A percentile compares a stretch with the other conserved stretches of the same genome.
These are phyloP conservation scores for Mycena belliarum DNA, from an alignment of 768 basidiomycete genomes.

Conservation along the genomic window DNA sequence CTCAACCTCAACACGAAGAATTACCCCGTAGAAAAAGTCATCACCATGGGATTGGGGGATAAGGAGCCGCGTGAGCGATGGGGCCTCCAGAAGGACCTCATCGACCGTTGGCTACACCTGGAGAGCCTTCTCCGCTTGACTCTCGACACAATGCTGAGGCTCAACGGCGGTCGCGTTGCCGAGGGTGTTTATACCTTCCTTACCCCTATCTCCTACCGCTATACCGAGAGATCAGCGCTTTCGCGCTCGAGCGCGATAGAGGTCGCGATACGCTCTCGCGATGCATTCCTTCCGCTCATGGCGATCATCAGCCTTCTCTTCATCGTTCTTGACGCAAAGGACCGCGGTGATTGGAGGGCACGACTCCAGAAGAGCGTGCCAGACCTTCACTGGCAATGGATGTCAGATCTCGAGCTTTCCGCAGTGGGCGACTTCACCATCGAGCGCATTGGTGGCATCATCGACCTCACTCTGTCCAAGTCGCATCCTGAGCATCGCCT, in stretches of 20 bases:
- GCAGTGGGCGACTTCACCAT: slow-evolving; percentile 11
- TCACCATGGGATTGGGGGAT: not conserved
- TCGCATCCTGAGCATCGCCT: slow-evolving; percentile 8
- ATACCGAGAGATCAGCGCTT: slow-evolving; percentile 6
- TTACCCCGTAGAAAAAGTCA: slow-evolving; percentile 7
- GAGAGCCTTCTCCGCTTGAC: slow-evolving; percentile 17
- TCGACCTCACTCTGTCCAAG: slow-evolving; percentile 13
- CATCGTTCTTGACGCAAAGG: slow-evolving; percentile 9
- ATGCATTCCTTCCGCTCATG: slow-evolving; percentile 19
- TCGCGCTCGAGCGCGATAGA: slow-evolving; percentile 4
- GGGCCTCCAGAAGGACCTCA: slow-evolving; percentile 9
- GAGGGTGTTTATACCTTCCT: slow-evolving; percentile 2
- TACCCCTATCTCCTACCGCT: slow-evolving; percentile 7
- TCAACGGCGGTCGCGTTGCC: slow-evolving; percentile 11
- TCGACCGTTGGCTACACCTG: slow-evolving; percentile 13
- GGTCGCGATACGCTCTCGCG: slow-evolving; percentile 11
- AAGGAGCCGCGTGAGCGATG: not conserved
- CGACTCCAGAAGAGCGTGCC: not conserved
- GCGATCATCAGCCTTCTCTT: slow-evolving; percentile 10
- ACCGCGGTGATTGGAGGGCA: slow-evolving; percentile 9
- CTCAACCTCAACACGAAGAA: slow-evolving; percentile 8
- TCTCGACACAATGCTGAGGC: slow-evolving; percentile 1
- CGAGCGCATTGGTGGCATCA: slow-evolving; percentile 18
- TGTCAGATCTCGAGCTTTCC: slow-evolving; percentile 14
- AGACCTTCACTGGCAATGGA: slow-evolving; percentile 10